Evolutionary conservation across 306 rosid species (phyloP).

Genomic region (Quercus alba): DNA sequence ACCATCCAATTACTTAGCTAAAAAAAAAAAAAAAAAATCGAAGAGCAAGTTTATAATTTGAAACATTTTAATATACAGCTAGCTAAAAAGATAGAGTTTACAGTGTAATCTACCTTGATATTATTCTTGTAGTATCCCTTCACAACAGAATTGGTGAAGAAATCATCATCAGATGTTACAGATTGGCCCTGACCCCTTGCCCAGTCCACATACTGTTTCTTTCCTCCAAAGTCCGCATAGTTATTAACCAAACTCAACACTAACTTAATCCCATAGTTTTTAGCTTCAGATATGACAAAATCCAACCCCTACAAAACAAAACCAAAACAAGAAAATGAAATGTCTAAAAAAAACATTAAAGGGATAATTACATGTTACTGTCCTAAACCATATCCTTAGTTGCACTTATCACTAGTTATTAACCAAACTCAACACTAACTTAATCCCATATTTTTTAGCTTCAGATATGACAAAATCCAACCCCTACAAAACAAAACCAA

Average conservation of each 20-base stretch:
- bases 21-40: not conserved
- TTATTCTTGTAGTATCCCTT: constrained; percentile 84
- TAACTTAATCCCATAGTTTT: constrained; percentile 68
- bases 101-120: constrained; percentile 42
- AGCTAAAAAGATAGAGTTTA: not conserved
- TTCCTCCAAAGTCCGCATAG: constrained; percentile 74
- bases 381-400: no score
- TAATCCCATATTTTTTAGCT: constrained; percentile 70
- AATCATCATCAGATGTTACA: constrained; percentile 71
- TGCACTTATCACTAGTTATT: constrained; percentile 42
- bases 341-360: not conserved
- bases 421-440: constrained; percentile 78
- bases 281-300: constrained; percentile 69
- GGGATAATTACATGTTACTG: no score
- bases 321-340: not conserved
- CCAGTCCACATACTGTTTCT: constrained; percentile 91
- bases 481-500: constrained; percentile 42
- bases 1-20: not conserved
- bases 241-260: constrained; percentile 84
- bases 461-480: constrained; percentile 76
- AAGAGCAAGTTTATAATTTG: not conserved
- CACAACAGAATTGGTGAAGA: constrained; percentile 60
- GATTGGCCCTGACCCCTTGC: constrained; percentile 78
- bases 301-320: constrained; percentile 65
- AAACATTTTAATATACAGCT: not conserved